phyloP scores from a whole-genome alignment of 305 asterid species.

The Rubia balearica region DNA sequence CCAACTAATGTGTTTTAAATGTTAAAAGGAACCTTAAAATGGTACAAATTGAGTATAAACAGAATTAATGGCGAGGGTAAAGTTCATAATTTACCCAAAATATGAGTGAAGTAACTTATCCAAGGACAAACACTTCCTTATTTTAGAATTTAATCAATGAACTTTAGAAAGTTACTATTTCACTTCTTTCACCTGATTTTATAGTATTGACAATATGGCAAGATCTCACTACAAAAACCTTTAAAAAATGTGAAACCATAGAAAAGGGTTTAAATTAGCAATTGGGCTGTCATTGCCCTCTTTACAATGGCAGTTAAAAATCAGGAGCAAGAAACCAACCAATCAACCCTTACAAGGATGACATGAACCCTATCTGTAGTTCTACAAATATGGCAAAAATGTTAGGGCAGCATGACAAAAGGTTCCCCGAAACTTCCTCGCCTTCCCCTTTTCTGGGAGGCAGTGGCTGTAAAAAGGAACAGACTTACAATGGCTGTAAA shows the following conservation, averaged over 20 bases:
- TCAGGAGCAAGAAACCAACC: neutral
- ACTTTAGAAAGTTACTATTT: neutral
- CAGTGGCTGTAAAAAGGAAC: neutral
- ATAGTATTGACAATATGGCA: neutral
- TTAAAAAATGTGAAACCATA: neutral
- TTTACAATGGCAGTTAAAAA: neutral
- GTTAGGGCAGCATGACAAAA: neutral
- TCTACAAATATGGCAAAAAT: slow-evolving; percentile 5
- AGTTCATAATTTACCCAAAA: too few relatives aligned
- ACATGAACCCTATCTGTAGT: neutral
- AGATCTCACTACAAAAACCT: neutral
- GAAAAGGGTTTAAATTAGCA: neutral
- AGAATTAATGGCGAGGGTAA: too few relatives aligned
- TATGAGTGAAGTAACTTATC: too few relatives aligned
- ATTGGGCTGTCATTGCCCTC: neutral
- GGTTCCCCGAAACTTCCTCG: neutral
- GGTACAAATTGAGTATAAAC: too few relatives aligned
- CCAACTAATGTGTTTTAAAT: too few relatives aligned
- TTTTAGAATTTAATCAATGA: too few relatives aligned
- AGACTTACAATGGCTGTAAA: neutral
- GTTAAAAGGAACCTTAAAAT: too few relatives aligned
- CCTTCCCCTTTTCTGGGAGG: neutral
- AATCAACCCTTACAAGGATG: neutral
- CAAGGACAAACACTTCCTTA: too few relatives aligned
- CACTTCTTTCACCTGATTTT: neutral